Percentiles rank a stretch among this genome's conserved stretches.
phyloP scores from a whole-genome alignment of 2,329 filamentous ascomycete genomes.

The Neofusicoccum laricinum region DNA sequence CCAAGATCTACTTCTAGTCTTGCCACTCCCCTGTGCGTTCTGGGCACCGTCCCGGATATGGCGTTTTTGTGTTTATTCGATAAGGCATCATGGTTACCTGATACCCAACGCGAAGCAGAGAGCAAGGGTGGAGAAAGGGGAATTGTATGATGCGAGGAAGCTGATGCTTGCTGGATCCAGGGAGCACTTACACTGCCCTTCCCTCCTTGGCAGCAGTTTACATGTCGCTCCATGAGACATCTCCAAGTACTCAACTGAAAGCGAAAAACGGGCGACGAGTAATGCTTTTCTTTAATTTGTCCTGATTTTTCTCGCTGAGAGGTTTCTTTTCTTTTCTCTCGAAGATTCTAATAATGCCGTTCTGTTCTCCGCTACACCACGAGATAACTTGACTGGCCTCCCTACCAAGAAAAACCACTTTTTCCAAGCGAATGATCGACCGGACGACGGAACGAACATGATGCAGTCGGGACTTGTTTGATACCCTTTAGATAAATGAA shows the following conservation, averaged over 20 bases:
- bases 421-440: no score
- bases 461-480: neutral
- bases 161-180: neutral
- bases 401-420: no score
- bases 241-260: neutral
- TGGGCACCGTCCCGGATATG: neutral
- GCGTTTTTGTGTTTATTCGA: neutral
- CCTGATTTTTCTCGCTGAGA: neutral
- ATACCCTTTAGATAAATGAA: neutral
- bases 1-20: slow-evolving; percentile 15
- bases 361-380: neutral
- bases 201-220: neutral
- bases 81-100: neutral
- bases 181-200: neutral
- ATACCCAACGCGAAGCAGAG: neutral
- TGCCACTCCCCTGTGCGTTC: neutral
- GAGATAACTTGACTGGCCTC: no score
- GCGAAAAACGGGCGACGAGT: neutral
- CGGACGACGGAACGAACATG: no score
- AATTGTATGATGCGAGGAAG: neutral
- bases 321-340: neutral
- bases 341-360: neutral
- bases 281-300: neutral
- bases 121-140: neutral
- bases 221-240: neutral